Evolutionary conservation across 768 basidiomycete species (phyloP).

Genomic region (Boletales sp.): DNA sequence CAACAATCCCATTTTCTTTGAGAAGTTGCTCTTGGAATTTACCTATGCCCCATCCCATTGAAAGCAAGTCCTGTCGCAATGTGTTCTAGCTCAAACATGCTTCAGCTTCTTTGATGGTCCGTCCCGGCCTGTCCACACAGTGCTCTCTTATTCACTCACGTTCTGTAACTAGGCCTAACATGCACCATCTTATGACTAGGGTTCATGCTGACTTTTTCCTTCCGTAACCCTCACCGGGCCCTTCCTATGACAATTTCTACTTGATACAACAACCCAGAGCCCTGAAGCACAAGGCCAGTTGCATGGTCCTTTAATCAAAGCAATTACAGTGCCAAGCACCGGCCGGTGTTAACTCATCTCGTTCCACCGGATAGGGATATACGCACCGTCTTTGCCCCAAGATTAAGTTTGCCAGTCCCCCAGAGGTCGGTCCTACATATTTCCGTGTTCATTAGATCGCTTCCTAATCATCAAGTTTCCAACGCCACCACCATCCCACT

Average conservation of each 20-base stretch:
- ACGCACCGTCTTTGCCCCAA: slow-evolving; percentile 4
- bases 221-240: too few relatives aligned
- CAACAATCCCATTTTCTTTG: too few relatives aligned
- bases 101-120: too few relatives aligned
- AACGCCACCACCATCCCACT: background rate
- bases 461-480: background rate
- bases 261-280: slow-evolving; percentile 2
- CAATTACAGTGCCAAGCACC: slow-evolving; percentile 3
- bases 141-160: too few relatives aligned
- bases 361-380: background rate
- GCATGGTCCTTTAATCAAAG: background rate
- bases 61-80: too few relatives aligned
- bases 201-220: too few relatives aligned
- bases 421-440: background rate
- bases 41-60: too few relatives aligned
- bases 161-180: too few relatives aligned
- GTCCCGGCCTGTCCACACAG: too few relatives aligned
- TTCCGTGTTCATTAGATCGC: background rate
- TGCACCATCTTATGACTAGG: too few relatives aligned
- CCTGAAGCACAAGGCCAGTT: background rate
- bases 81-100: too few relatives aligned
- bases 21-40: too few relatives aligned
- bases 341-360: background rate
- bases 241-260: background rate
- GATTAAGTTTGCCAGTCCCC: slow-evolving; percentile 6